phyloP scores from a whole-genome alignment of 2,329 filamentous ascomycete genomes.

The Aspergillus sergii region DNA sequence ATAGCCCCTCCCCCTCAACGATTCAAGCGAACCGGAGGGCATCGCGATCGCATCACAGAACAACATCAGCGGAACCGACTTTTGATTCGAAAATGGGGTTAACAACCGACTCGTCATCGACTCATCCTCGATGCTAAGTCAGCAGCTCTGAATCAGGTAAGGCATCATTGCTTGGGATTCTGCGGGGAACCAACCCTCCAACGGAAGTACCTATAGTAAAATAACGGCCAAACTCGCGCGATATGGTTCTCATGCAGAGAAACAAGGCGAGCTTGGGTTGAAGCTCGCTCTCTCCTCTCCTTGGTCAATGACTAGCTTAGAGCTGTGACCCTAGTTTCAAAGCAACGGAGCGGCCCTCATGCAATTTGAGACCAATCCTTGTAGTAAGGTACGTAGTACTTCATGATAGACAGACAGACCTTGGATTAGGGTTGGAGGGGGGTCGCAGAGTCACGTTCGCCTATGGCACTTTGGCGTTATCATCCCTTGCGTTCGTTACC shows the following conservation, averaged over 20 bases:
- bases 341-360: neutral
- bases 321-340: conserved; percentile 4
- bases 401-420: neutral
- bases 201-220: neutral
- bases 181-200: neutral
- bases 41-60: conserved; percentile 1
- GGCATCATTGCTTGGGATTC: conserved; percentile 18
- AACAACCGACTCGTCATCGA: neutral
- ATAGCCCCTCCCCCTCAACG: neutral
- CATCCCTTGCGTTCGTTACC: conserved; percentile 2
- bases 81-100: neutral
- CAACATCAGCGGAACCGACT: neutral
- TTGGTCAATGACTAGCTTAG: neutral
- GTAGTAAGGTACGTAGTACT: neutral
- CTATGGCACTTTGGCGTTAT: neutral
- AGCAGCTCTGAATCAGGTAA: conserved; percentile 14
- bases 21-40: neutral
- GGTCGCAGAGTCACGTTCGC: neutral
- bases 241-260: conserved; percentile 20
- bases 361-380: neutral
- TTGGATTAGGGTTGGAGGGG: neutral
- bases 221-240: neutral
- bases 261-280: conserved; percentile 18
- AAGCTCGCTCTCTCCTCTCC: conserved; percentile 1
- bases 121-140: conserved; percentile 2